These are phyloP conservation scores for Nemania diffusa DNA, from an alignment of 2,329 filamentous ascomycete genomes.

Conservation along the genomic window DNA sequence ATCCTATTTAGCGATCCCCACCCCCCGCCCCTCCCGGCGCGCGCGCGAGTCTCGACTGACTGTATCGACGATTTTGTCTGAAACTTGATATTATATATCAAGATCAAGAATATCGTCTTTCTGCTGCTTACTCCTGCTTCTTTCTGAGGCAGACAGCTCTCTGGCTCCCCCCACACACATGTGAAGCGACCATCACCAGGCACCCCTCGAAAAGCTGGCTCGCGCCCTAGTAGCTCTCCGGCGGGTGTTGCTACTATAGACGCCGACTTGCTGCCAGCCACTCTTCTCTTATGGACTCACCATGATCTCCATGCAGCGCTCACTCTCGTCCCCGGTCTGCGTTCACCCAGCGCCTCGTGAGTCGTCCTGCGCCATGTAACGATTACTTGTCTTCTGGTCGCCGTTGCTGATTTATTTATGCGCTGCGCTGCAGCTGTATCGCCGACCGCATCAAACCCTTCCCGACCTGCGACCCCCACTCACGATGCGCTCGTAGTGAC, in stretches of 20 bases:
- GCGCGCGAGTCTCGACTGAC: conserved; percentile 30
- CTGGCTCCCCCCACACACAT: conserved; percentile 13
- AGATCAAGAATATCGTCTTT: conserved; percentile 7
- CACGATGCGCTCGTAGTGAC: conserved; percentile 63
- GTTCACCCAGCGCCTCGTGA: conserved; percentile 68
- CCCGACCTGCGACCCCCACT: conserved; percentile 66
- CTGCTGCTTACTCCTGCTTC: conserved; percentile 12
- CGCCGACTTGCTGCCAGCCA: conserved; percentile 49
- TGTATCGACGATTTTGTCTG: conserved; percentile 18
- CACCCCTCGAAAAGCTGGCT: conserved; percentile 39
- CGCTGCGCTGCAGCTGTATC: conserved; percentile 58
- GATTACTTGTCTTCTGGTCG: conserved; percentile 16
- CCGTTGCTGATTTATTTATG: conserved; percentile 40
- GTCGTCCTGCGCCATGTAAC: conserved; percentile 50
- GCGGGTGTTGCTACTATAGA: conserved; percentile 47
- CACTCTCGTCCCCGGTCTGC: conserved; percentile 70
- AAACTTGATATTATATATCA: conserved; percentile 5
- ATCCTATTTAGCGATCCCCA: conserved; percentile 23
- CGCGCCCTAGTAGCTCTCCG: conserved; percentile 43
- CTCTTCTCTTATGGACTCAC: conserved; percentile 58
- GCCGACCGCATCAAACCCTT: conserved; percentile 60
- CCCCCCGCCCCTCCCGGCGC: neutral
- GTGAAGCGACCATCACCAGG: conserved; percentile 18
- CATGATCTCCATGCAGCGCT: conserved; percentile 72
- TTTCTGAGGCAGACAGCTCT: conserved; percentile 17